These are phyloP conservation scores for Fraxinus nigra DNA, from an alignment of 305 asterid genomes.

Conservation along the genomic window DNA sequence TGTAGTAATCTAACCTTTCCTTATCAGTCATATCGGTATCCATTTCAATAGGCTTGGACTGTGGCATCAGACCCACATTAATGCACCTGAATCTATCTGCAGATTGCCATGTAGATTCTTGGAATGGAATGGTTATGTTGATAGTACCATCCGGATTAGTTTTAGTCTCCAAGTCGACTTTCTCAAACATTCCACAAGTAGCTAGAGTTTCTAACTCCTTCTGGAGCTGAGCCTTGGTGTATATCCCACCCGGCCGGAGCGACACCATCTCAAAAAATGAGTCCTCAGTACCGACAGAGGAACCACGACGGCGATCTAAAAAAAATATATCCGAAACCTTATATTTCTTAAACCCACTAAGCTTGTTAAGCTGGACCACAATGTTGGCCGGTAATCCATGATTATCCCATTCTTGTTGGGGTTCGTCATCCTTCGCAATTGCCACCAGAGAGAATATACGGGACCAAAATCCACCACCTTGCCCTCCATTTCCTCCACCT, in stretches of 20 bases:
- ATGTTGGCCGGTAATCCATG: slow-evolving; percentile 90
- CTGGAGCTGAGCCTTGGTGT: slow-evolving; percentile 83
- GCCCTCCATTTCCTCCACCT: slow-evolving; percentile 44
- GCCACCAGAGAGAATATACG: slow-evolving; percentile 52
- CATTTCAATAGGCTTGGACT: slow-evolving; percentile 81
- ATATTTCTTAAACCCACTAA: slow-evolving; percentile 84
- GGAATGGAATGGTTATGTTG: slow-evolving; percentile 60
- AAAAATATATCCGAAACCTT: slow-evolving; percentile 74
- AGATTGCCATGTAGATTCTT: slow-evolving; percentile 78
- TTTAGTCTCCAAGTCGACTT: slow-evolving; percentile 75
- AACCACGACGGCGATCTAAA: slow-evolving; percentile 52
- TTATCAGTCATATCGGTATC: slow-evolving; percentile 94
- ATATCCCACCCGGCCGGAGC: slow-evolving; percentile 77
- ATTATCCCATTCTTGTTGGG: slow-evolving; percentile 73
- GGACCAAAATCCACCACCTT: slow-evolving; percentile 60
- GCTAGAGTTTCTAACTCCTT: slow-evolving; percentile 88
- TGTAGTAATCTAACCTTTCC: slow-evolving; percentile 62
- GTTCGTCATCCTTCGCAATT: slow-evolving; percentile 74
- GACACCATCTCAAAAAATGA: slow-evolving; percentile 92
- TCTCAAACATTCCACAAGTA: slow-evolving; percentile 87
- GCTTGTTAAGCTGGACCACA: slow-evolving; percentile 69
- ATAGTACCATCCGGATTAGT: slow-evolving; percentile 89
- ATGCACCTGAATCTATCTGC: slow-evolving; percentile 84
- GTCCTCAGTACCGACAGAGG: slow-evolving; percentile 67
- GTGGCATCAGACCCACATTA: slow-evolving; percentile 84